Conservation (phyloP, 352 stramenopile species). For the Phytophthora chlamydospora region DNA sequence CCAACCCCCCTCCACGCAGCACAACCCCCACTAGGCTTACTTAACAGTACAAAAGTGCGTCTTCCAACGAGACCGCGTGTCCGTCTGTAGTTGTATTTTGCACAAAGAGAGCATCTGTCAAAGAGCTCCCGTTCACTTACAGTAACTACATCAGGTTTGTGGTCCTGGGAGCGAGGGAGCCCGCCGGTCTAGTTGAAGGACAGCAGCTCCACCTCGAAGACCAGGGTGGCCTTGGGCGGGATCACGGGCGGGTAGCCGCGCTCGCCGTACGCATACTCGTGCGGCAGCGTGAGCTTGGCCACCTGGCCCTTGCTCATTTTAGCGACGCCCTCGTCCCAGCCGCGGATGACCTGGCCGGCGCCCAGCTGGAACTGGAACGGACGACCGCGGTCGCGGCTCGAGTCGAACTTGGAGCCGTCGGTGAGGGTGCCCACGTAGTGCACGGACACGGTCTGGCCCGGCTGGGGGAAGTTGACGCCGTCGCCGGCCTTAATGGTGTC, state of each 20-base stretch:
- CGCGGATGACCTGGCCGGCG: conserved; percentile 78
- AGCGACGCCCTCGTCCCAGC: conserved; percentile 79
- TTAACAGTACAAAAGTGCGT: too few species aligned
- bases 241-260: conserved; percentile 90
- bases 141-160: not conserved
- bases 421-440: conserved; percentile 83
- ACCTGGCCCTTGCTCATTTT: conserved; percentile 94
- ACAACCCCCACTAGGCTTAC: too few species aligned
- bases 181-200: conserved; percentile 60
- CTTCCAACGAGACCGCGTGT: not conserved
- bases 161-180: not conserved
- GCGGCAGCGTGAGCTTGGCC: conserved; percentile 91
- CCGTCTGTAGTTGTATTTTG: conserved; percentile 23
- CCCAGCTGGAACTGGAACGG: conserved; percentile 84
- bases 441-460: conserved; percentile 72
- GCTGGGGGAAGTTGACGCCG: conserved; percentile 76
- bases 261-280: conserved; percentile 95
- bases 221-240: conserved; percentile 91
- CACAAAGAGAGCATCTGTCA: not conserved
- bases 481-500: conserved; percentile 84
- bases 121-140: conserved; percentile 3
- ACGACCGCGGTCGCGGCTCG: conserved; percentile 74
- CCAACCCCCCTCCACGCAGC: not conserved
- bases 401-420: conserved; percentile 85
- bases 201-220: conserved; percentile 94